Evolutionary conservation across 768 basidiomycete genomes (phyloP).

Genomic region (Phallus indusiatus): DNA sequence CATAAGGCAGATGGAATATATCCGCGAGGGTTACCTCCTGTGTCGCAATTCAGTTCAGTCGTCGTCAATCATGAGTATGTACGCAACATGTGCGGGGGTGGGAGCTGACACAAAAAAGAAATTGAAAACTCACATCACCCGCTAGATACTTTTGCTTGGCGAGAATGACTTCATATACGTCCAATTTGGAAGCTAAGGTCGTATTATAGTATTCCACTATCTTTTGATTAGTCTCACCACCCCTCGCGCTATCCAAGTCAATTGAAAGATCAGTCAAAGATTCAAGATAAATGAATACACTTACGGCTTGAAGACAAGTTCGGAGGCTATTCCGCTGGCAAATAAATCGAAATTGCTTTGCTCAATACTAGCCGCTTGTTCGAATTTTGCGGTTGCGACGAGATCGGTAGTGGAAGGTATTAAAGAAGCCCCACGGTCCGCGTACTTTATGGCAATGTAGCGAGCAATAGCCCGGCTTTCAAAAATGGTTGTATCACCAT

Average conservation of each 20-base stretch:
- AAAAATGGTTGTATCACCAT: not conserved
- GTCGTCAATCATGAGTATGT: not conserved
- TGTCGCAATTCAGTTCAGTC: not conserved
- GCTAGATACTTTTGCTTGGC: conserved; percentile 44
- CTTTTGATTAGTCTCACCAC: not conserved
- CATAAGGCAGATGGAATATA: conserved; percentile 46
- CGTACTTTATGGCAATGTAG: conserved; percentile 14
- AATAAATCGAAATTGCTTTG: conserved; percentile 11
- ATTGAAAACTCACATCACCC: conserved; percentile 38
- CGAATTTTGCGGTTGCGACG: conserved; percentile 13
- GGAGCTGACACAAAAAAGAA: not conserved
- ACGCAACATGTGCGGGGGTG: not conserved
- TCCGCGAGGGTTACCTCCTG: conserved; percentile 46
- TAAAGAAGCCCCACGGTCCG: conserved; percentile 8
- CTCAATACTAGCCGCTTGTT: conserved; percentile 24
- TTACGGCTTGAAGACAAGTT: conserved; percentile 14
- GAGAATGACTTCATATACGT: conserved; percentile 45
- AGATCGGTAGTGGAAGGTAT: conserved; percentile 12
- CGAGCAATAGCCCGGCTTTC: conserved; percentile 14
- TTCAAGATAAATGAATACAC: not conserved
- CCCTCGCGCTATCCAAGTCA: not conserved
- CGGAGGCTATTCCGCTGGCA: conserved; percentile 10
- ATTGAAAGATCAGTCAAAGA: not conserved
- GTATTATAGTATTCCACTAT: conserved; percentile 8
- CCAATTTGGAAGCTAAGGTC: conserved; percentile 30